Conservation (phyloP, 2,329 filamentous ascomycete species). For the Tolypocladium amazonense region DNA sequence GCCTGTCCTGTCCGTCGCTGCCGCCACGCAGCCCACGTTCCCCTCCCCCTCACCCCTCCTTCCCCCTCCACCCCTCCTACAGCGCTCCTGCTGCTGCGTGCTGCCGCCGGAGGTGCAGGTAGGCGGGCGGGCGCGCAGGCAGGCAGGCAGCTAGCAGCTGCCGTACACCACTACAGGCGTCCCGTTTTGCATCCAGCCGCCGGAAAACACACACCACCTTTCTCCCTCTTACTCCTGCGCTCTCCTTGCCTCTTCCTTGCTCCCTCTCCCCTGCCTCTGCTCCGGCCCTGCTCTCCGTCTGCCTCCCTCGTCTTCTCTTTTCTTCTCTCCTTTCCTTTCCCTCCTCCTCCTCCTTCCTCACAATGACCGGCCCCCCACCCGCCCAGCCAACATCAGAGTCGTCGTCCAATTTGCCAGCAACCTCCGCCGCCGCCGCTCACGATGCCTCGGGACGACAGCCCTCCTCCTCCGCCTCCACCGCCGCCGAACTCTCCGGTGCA, state of each 20-base stretch:
- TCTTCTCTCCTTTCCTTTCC: conserved; percentile 6
- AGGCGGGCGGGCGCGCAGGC: not conserved
- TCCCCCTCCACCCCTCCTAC: not conserved
- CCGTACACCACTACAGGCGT: not conserved
- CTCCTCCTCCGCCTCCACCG: conserved; percentile 49
- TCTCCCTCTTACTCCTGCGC: conserved; percentile 13
- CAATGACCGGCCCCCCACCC: conserved; percentile 20
- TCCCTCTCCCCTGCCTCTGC: conserved; percentile 6
- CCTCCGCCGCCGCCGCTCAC: conserved; percentile 24
- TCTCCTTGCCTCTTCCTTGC: conserved; percentile 7
- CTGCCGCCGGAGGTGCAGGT: not conserved
- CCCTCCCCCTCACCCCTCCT: not conserved
- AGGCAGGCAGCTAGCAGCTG: not conserved
- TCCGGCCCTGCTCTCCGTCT: conserved; percentile 13
- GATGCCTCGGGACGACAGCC: conserved; percentile 55
- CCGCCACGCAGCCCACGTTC: no score
- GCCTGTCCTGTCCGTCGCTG: not conserved
- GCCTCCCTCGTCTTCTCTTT: conserved; percentile 13
- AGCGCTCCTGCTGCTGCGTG: not conserved
- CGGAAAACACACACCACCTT: conserved; percentile 1
- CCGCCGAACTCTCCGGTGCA: conserved; percentile 57
- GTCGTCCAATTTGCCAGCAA: conserved; percentile 12
- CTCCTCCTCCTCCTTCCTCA: conserved; percentile 17
- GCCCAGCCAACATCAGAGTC: conserved; percentile 9
- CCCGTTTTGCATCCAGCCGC: not conserved